A percentile compares a stretch with the other conserved stretches of the same genome.
These are phyloP conservation scores for Arthrobotrys megalospora DNA, from an alignment of 2,329 filamentous ascomycete genomes.

Conservation along the genomic window DNA sequence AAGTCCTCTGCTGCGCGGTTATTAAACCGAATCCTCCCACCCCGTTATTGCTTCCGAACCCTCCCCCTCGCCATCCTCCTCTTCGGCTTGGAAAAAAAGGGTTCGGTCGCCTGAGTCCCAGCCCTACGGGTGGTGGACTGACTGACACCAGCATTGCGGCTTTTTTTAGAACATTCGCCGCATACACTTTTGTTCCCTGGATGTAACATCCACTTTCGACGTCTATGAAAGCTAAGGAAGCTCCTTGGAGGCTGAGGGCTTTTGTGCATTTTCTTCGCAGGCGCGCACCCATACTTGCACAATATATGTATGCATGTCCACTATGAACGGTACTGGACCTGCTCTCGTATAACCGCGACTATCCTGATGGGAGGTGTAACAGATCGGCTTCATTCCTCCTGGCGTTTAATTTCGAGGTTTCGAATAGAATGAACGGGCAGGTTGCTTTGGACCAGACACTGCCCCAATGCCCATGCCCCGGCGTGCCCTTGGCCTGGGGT, in stretches of 20 bases:
- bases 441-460: conserved; percentile 15
- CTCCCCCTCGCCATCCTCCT: too few species aligned
- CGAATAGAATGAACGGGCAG: conserved; percentile 34
- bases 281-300: not conserved
- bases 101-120: conserved; percentile 1
- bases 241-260: not conserved
- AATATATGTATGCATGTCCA: too few species aligned
- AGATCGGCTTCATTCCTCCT: conserved; percentile 29
- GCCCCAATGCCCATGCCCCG: conserved; percentile 43
- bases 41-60: too few species aligned
- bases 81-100: not conserved
- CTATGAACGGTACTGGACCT: too few species aligned
- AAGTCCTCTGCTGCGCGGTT: too few species aligned
- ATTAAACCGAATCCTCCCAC: too few species aligned
- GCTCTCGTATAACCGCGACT: not conserved
- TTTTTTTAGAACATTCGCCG: conserved; percentile 31
- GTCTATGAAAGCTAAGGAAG: not conserved
- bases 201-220: conserved; percentile 13
- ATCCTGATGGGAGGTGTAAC: conserved; percentile 5
- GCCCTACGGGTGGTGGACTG: conserved; percentile 1
- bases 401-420: conserved; percentile 43
- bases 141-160: not conserved
- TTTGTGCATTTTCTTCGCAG: too few species aligned
- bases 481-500: conserved; percentile 14
- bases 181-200: conserved; percentile 7